Base-by-base conservation (phyloP, 768 basidiomycete species). In the Tricholoma hemisulphureum region DNA sequence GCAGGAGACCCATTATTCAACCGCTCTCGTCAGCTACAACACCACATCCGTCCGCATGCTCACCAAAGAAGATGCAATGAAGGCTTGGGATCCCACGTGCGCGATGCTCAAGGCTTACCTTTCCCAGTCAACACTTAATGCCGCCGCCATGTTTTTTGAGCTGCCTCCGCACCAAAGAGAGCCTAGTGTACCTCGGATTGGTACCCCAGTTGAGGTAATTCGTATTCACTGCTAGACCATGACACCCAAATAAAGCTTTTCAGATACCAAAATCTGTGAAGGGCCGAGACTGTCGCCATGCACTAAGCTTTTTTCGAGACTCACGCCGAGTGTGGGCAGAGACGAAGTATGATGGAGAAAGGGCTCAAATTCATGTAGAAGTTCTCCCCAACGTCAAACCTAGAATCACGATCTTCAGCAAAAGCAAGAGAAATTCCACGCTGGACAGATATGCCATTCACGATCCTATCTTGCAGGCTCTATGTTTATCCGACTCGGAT, bases 261-360 rank as follows among this genome's bases (percentile, higher is more conserved):
- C 48, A 83, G 91, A 85, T 95, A 5, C 94, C 95, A 0, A 95
- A 93, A 72, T 91, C 91, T 21, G 74, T 78, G 29, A 95, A 95
- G 66, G 93, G 88, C 2, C 77, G 81, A 51, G 77, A 83, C 3
- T 83, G 85, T 43, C 61, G 72, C 10, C 79, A 89, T 51, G 86
- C 84, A 16, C 70, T 91, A 46, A 58, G 73, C 41, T 69, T 75
- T 54, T 74, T 89, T 57, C 60, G 55, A 34, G 31, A 67, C 34
- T 72, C 77, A 0, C 73, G 78, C 10, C 71, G 68, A 24, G 76
- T 94, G 8, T 95, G 89, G 84, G 91, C 88, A 1, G 95, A 98
- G 73, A 94, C 87, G 0, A 98, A 98, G 70, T 95, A 95, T 69
- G 95, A 96, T 57, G 95, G 95, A 9, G 94, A 96, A 71, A 81